Base-by-base conservation (phyloP, 108 stramenopile genomes). In the Pseudonitzschia multistriata region DNA sequence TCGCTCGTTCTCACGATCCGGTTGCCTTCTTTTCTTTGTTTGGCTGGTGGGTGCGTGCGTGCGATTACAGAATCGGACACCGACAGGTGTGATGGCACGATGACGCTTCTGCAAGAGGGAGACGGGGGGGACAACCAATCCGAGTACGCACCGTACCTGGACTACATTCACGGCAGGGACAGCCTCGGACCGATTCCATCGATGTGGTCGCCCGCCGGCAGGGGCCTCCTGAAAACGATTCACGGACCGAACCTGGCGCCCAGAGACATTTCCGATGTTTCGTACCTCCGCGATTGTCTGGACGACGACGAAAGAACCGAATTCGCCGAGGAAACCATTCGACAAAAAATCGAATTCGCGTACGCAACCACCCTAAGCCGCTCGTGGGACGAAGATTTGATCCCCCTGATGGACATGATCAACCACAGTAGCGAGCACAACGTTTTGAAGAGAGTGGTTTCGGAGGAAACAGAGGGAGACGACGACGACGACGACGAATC, bases 141-240 rank as follows among this genome's bases (percentile, higher is more conserved):
- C 3, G 36, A 65, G 3, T 77, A 49, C 53, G 79, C 77, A 6
- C 89, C 89, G 0, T 90, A 81, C 69, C 68, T 79, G 21, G 49
- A 72, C 6, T 90, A 90, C 52, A 57, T 90, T 10, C 24, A 45
- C 6, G 11, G 25, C 28, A 42, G 11, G 24, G 22, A 64, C 2
- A 3, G 22, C 17, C 24, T 47, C 17, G 4, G n/a, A 2, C 21
- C 27, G 13, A 40, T 88, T 83, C 54, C 68, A 40, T 70, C 68
- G 55, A 45, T 14, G 33, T 70, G 48, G 53, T 82, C 81, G 81
- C 22, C 35, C 4, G 24, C 19, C 28, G 66, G 49, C 0, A 67
- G 49, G 52, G 0, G 33, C 15, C 19, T 67, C 2, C 25, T 59
- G 39, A 34, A 45, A 52, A 22, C 55, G 11, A 59, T 56, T 27